Percentiles rank a stretch among this genome's conserved stretches.
phyloP scores from a whole-genome alignment of 2,329 filamentous ascomycete species.

The Ophiosphaerella herpotricha region DNA sequence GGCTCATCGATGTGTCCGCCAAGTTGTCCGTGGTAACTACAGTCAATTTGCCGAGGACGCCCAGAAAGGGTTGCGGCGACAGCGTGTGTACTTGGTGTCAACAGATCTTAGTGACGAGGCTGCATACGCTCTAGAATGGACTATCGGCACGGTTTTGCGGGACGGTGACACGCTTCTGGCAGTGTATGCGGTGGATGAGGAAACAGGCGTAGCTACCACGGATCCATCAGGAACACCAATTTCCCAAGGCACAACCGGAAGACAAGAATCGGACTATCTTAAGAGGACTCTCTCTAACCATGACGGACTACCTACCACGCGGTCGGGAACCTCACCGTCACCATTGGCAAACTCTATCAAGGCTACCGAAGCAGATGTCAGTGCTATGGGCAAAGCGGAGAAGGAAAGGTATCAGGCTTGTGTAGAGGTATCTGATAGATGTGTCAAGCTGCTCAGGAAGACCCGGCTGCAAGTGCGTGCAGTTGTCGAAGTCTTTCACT shows the following conservation, averaged over 20 bases:
- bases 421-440: conserved; percentile 81
- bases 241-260: conserved; percentile 74
- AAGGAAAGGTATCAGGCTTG: conserved; percentile 80
- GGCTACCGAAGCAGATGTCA: conserved; percentile 43
- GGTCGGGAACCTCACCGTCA: conserved; percentile 37
- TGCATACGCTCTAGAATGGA: conserved; percentile 95
- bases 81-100: conserved; percentile 92
- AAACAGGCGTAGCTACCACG: conserved; percentile 60
- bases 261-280: conserved; percentile 71
- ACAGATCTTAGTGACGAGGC: conserved; percentile 94
- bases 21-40: conserved; percentile 89
- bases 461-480: conserved; percentile 91
- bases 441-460: conserved; percentile 85
- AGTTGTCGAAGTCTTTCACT: conserved; percentile 95
- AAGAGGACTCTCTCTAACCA: conserved; percentile 65
- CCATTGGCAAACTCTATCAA: conserved; percentile 43
- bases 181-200: conserved; percentile 92
- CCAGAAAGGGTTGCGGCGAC: conserved; percentile 75
- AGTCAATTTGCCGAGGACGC: conserved; percentile 74
- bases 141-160: conserved; percentile 89
- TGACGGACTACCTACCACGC: conserved; percentile 37
- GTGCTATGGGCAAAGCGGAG: conserved; percentile 61
- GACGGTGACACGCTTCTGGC: conserved; percentile 94
- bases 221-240: conserved; percentile 60
- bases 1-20: conserved; percentile 80